Evolutionary conservation across 176 grass and related monocot species (phyloP).

Genomic region (Musa troglodytarum): DNA sequence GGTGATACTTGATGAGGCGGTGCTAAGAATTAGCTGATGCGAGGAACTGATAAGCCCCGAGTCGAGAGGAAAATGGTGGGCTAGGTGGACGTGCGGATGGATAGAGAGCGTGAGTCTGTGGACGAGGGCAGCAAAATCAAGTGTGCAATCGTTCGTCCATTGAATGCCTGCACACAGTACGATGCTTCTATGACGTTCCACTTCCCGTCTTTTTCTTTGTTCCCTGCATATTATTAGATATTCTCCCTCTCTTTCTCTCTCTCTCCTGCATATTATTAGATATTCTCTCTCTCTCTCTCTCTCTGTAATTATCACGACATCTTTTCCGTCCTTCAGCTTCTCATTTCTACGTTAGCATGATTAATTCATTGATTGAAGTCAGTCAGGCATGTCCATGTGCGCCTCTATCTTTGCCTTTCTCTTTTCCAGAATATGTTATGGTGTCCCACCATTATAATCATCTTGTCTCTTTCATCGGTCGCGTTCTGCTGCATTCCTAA

Average conservation of each 20-base stretch:
- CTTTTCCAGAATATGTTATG: neutral
- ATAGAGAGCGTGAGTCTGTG: no score
- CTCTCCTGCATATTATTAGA: neutral
- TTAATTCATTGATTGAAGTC: slow-evolving; percentile 15
- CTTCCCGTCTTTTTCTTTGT: slow-evolving; percentile 15
- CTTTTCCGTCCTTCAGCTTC: no score
- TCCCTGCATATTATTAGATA: neutral
- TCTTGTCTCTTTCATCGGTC: no score
- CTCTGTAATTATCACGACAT: no score
- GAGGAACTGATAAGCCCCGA: no score
- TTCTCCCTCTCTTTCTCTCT: neutral
- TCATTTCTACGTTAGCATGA: neutral
- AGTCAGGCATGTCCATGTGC: neutral
- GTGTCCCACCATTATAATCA: no score
- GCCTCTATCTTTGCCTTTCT: neutral
- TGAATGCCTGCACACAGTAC: neutral
- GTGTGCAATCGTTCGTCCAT: slow-evolving; percentile 6
- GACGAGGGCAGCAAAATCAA: neutral
- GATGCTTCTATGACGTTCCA: slow-evolving; percentile 6
- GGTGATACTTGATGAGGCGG: no score
- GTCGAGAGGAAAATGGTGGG: no score
- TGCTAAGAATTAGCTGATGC: no score
- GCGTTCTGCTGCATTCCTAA: no score
- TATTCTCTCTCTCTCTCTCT: neutral
- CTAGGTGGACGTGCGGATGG: no score